Conservation (phyloP, 2,329 filamentous ascomycete species). For the Trichoderma sp. region DNA sequence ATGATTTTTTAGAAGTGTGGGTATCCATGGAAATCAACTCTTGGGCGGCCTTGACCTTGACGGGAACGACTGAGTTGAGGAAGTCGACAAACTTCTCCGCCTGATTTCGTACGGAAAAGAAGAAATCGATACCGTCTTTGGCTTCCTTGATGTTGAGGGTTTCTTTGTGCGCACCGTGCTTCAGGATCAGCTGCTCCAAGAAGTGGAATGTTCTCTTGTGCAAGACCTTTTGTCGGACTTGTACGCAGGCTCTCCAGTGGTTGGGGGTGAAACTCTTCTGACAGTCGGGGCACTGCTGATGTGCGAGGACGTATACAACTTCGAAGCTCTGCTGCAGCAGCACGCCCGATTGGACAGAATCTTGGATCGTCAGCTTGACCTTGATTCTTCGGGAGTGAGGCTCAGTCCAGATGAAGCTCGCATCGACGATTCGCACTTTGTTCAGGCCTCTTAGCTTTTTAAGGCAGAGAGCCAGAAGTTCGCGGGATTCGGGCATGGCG, state of each 20-base stretch:
- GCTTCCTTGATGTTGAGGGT: conserved; percentile 98
- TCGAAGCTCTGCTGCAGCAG: conserved; percentile 92
- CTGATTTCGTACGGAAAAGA: conserved; percentile 85
- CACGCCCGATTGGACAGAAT: conserved; percentile 64
- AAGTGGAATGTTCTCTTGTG: conserved; percentile 79
- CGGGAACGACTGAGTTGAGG: conserved; percentile 77
- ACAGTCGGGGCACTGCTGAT: conserved; percentile 94
- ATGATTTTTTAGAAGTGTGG: conserved; percentile 87
- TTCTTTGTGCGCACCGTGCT: conserved; percentile 87
- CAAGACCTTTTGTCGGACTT: conserved; percentile 94
- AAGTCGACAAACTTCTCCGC: conserved; percentile 94
- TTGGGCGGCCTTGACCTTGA: conserved; percentile 74
- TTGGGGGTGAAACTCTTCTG: conserved; percentile 96
- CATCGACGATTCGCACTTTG: conserved; percentile 93
- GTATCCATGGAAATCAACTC: conserved; percentile 92
- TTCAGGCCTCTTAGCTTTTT: conserved; percentile 83
- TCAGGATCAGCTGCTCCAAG: conserved; percentile 93
- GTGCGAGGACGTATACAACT: conserved; percentile 86
- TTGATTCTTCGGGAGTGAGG: conserved; percentile 91
- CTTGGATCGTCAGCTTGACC: conserved; percentile 93
- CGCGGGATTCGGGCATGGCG: conserved; percentile 83
- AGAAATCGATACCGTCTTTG: conserved; percentile 95
- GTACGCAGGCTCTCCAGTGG: conserved; percentile 90
- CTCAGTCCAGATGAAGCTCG: conserved; percentile 97
- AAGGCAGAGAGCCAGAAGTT: conserved; percentile 88